Evolutionary conservation across 2,329 filamentous ascomycete species (phyloP), one percentile per base, ranked within the genome.

Genomic region (Claviceps sorghi): DNA sequence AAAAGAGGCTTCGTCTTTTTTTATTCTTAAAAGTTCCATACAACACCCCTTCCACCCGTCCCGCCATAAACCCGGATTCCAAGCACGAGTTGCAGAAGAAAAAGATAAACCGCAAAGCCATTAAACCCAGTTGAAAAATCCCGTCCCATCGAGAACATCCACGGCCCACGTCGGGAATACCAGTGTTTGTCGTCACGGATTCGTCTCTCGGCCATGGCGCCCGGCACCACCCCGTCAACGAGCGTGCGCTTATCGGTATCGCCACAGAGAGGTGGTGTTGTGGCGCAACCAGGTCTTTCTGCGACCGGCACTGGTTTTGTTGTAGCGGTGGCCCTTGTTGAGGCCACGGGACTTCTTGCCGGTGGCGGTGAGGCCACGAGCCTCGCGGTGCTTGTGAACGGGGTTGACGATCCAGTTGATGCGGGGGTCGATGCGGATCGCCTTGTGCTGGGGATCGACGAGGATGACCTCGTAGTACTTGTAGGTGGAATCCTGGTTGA

Each of bases 321-420:
- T 95, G 89, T 88, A 98, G 70, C 86, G 83, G 79, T 97, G 91
- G 67, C 93, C 93, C 84, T 95, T 95, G 85, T 93, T 93, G 78
- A 98, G 86, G 78, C 94, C 93, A 75, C 93, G 89, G 69, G 88
- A 95, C 80, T 94, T 94, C 90, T 98, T 98, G 84, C 93, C 93
- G 63, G 91, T 97, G 68, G 91, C 84, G 65, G 93, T 98, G 65
- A 98, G 88, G 69, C 93, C 94, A 74, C 93, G 90, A 67, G 82
- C 77, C 82, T 98, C 93, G 79, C 93, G 93, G 84, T 97, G 93
- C 90, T 98, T 98, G 88, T 98, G 93, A 68, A 98, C 94, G 65
- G 93, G 86, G 79, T 94, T 94, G 78, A 91, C 88, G 82, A 98
- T 98, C 93, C 93, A 98, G 88, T 95, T 98, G 87, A 98, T 97